Evolutionary conservation across 2,329 filamentous ascomycete species (phyloP).

Genomic region (Aureobasidium subglaciale): DNA sequence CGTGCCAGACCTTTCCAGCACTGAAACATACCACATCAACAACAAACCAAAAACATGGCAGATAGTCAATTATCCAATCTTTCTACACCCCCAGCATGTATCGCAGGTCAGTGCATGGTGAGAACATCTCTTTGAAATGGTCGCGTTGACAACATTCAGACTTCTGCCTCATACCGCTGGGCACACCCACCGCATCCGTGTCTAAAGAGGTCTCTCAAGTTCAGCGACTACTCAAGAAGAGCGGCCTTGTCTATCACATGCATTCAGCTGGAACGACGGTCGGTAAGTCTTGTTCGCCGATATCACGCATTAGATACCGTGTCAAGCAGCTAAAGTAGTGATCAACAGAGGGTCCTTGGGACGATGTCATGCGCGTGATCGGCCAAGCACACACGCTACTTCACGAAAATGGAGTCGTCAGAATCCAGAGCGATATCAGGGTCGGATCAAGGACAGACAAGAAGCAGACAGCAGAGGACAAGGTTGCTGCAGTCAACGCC

Average conservation of each 20-base stretch:
- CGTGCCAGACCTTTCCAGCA: background rate
- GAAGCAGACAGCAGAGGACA: constrained; percentile 71
- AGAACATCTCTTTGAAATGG: no score
- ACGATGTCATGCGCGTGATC: constrained; percentile 74
- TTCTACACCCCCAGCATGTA: constrained; percentile 65
- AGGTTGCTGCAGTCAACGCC: constrained; percentile 58
- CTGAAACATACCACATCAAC: background rate
- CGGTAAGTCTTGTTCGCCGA: constrained; percentile 50
- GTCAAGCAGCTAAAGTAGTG: background rate
- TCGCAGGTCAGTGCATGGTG: constrained; percentile 41
- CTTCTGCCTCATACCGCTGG: constrained; percentile 84
- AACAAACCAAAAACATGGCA: background rate
- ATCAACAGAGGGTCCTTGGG: constrained; percentile 78
- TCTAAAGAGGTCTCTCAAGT: constrained; percentile 73
- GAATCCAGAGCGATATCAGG: constrained; percentile 84
- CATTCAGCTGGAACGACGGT: constrained; percentile 91
- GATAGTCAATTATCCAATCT: constrained; percentile 18
- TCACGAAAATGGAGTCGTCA: constrained; percentile 66
- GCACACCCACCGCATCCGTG: constrained; percentile 44
- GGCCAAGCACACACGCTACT: constrained; percentile 78
- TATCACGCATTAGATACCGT: background rate
- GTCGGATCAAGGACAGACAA: constrained; percentile 84
- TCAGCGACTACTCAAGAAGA: constrained; percentile 74
- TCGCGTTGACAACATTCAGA: constrained; percentile 39
- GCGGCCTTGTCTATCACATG: constrained; percentile 77